These are phyloP conservation scores for Phaeophleospora eucalypticola DNA, from an alignment of 2,329 filamentous ascomycete genomes.

Conservation along the genomic window DNA sequence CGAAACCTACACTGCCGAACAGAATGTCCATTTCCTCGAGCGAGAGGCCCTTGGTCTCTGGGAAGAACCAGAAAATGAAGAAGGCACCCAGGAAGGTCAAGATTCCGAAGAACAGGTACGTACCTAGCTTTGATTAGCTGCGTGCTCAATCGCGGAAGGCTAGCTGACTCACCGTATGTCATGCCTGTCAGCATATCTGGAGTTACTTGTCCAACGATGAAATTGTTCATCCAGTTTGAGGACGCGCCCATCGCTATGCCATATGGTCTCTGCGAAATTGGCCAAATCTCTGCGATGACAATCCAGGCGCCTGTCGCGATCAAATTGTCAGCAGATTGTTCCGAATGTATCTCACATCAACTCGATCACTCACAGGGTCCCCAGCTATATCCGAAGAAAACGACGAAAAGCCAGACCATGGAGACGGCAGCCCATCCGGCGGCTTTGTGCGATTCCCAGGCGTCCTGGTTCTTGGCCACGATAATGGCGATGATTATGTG, in stretches of 20 bases:
- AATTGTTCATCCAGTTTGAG: constrained; percentile 41
- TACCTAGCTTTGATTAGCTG: constrained; percentile 60
- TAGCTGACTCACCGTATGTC: too few relatives aligned
- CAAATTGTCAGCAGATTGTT: too few relatives aligned
- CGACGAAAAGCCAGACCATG: constrained; percentile 71
- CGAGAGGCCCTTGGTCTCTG: constrained; percentile 52
- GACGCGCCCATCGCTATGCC: constrained; percentile 64
- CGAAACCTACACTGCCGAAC: constrained; percentile 53
- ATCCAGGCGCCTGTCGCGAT: too few relatives aligned
- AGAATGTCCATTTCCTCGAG: constrained; percentile 39
- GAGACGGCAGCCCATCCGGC: constrained; percentile 66
- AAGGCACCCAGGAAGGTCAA: constrained; percentile 59
- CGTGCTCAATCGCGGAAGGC: too few relatives aligned
- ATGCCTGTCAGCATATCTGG: constrained; percentile 61
- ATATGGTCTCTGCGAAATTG: constrained; percentile 64
- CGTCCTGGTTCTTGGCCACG: constrained; percentile 58
- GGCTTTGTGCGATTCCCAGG: constrained; percentile 54
- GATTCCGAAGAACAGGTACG: constrained; percentile 66
- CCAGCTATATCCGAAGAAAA: constrained; percentile 72
- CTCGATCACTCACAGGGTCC: too few relatives aligned
- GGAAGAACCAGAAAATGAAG: constrained; percentile 51
- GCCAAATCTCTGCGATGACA: constrained; percentile 70
- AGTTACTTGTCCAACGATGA: constrained; percentile 57
- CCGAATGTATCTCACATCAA: too few relatives aligned
- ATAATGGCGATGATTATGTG: constrained; percentile 55